Evolutionary conservation across 352 stramenopile species (phyloP).

Genomic region (Aphanomyces astaci): DNA sequence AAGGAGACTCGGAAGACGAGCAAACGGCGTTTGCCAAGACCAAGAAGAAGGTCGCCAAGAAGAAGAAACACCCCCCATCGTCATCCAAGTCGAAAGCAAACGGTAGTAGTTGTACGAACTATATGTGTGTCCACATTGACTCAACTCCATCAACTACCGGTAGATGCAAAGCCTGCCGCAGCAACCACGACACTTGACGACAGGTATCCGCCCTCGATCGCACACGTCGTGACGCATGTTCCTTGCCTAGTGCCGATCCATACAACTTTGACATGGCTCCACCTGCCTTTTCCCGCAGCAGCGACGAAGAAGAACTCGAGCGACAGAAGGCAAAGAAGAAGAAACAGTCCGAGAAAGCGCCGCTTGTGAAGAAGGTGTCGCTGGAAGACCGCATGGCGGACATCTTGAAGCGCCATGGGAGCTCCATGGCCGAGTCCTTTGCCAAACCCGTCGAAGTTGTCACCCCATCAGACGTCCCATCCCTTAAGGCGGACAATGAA

Average conservation of each 20-base stretch:
- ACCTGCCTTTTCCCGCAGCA: slow-evolving; percentile 26
- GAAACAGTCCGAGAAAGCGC: slow-evolving; percentile 28
- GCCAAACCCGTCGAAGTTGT: slow-evolving; percentile 13
- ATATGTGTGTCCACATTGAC: too few relatives aligned
- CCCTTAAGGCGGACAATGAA: slow-evolving; percentile 8
- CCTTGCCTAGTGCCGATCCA: slow-evolving; percentile 41
- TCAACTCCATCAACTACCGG: too few relatives aligned
- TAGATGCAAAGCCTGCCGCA: neutral
- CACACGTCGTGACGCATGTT: neutral
- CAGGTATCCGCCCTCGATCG: neutral
- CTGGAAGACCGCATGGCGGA: slow-evolving; percentile 67
- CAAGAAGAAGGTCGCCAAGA: neutral
- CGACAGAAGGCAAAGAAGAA: slow-evolving; percentile 28
- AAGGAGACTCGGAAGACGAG: slow-evolving; percentile 21
- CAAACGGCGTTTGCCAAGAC: slow-evolving; percentile 8
- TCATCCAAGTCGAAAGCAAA: neutral
- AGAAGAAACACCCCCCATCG: neutral
- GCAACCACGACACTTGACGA: neutral
- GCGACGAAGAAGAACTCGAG: slow-evolving; percentile 24
- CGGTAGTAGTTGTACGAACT: neutral
- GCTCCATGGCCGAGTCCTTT: slow-evolving; percentile 29
- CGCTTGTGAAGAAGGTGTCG: slow-evolving; percentile 29
- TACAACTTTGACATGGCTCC: slow-evolving; percentile 64
- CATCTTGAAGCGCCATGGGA: slow-evolving; percentile 73
- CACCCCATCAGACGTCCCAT: neutral